These are phyloP conservation scores for Mesotaenium endlicherianum DNA, from an alignment of 139 green algal species.

Conservation along the genomic window DNA sequence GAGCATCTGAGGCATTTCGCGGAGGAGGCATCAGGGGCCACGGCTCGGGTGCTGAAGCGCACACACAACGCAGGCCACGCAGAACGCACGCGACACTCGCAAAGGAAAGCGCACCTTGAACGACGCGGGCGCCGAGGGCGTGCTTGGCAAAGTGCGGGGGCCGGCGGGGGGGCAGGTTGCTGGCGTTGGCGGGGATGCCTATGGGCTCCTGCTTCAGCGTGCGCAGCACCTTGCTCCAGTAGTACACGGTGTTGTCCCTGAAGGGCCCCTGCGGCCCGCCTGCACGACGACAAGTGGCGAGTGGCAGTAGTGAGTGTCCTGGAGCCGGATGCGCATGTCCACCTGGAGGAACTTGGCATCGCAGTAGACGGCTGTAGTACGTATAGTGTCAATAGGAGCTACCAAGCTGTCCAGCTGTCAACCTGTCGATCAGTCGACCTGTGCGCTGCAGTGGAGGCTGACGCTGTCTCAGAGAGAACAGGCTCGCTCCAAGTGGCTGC, in stretches of 20 bases:
- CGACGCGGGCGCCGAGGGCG: neutral
- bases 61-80: neutral
- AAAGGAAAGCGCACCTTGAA: neutral
- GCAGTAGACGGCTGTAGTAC: neutral
- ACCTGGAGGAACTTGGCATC: neutral
- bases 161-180: neutral
- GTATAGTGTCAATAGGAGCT: neutral
- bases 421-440: too few species aligned
- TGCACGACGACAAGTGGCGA: neutral
- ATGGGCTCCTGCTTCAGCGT: conserved; percentile 13
- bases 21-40: neutral
- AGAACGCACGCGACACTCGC: neutral
- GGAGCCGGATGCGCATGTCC: neutral
- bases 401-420: neutral
- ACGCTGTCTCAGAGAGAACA: too few species aligned
- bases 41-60: neutral
- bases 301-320: neutral
- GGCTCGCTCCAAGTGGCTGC: too few species aligned
- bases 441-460: too few species aligned
- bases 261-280: neutral
- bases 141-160: neutral
- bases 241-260: conserved; percentile 5
- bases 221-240: conserved; percentile 24
- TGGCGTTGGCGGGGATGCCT: neutral
- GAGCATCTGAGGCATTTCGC: neutral